phyloP scores from a whole-genome alignment of 371 early-diverging fungal genomes.

The Basidiobolus heterosporus region DNA sequence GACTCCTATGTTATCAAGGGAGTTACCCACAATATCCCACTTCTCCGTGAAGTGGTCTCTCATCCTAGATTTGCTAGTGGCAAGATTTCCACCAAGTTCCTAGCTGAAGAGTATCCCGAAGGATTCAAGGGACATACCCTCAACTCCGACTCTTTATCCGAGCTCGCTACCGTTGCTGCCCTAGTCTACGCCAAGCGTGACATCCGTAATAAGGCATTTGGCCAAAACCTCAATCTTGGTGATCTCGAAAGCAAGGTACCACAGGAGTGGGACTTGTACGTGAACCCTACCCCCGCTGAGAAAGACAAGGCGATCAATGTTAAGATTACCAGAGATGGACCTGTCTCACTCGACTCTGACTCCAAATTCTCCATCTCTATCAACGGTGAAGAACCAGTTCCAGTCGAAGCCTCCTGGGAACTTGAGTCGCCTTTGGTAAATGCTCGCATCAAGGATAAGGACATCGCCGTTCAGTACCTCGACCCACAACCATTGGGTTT shows the following conservation, averaged over 20 bases:
- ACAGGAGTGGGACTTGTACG: slow-evolving; percentile 28
- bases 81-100: slow-evolving; percentile 71
- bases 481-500: slow-evolving; percentile 58
- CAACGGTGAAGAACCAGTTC: slow-evolving; percentile 17
- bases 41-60: slow-evolving; percentile 70
- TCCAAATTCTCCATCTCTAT: slow-evolving; percentile 13
- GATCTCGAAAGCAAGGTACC: slow-evolving; percentile 6
- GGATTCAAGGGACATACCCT: slow-evolving; percentile 69
- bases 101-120: slow-evolving; percentile 79
- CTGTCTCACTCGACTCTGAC: neutral
- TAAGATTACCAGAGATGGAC: slow-evolving; percentile 5
- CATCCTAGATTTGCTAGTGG: slow-evolving; percentile 65
- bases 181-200: slow-evolving; percentile 55
- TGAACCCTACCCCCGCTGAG: slow-evolving; percentile 32
- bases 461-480: slow-evolving; percentile 59
- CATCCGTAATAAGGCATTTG: slow-evolving; percentile 36
- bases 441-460: slow-evolving; percentile 14
- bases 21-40: slow-evolving; percentile 89
- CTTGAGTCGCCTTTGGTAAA: slow-evolving; percentile 56
- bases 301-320: slow-evolving; percentile 19
- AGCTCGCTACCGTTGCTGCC: slow-evolving; percentile 48
- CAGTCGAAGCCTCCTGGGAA: slow-evolving; percentile 44
- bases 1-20: slow-evolving; percentile 82
- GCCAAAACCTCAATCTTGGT: slow-evolving; percentile 10
- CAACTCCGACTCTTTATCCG: slow-evolving; percentile 17